Base-by-base conservation (phyloP, 371 early-diverging fungal genomes). In the Sporodiniella umbellata region DNA sequence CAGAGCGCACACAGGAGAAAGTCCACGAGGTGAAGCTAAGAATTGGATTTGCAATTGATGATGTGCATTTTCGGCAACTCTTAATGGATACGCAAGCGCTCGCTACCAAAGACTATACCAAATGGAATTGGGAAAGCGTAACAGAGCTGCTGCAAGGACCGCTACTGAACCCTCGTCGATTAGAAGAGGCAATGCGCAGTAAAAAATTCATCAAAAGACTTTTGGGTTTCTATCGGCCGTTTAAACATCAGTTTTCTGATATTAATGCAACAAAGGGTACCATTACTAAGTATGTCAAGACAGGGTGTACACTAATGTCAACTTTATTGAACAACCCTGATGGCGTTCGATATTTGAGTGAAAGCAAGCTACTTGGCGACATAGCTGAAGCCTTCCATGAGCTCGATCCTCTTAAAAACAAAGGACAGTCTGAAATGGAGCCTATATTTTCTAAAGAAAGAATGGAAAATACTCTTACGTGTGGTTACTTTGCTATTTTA, bases 111-210 rank as follows among this genome's bases (percentile, higher is more conserved):
- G 92, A 93, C 18, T 80, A 74, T 50, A 72, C 81, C 4, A 86
- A 88, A 53, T 94, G 95, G 95, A 81, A 81, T 35, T 94, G 90
- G 92, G 86, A 89, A 38, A 70, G 73, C 21, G 84, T 92, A 17
- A 52, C 71, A 38, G 90, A 92, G 53, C 64, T 93, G 1, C 55
- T 93, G 6, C 85, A 86, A 40, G 92, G 92, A 1, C 90, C 92
- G 2, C 64, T 92, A 35, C 54, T 80, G 14, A 86, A 84, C 53
- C 80, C 87, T 2, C 72, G 83, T 38, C 74, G 93, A 18, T 54
- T 93, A 17, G 93, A 93, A 17, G 95, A 94, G 51, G 83, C 85
- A 0, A 70, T 89, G 56, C 80, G 83, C 18, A 81, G 77, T 43
- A 83, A 83, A 14, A 90, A 89, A 52, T 88, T 91, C 26, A 75